Evolutionary conservation across 768 basidiomycete genomes (phyloP), one percentile per base, ranked within the genome.

Genomic region (Leucogyrophana mollusca): DNA sequence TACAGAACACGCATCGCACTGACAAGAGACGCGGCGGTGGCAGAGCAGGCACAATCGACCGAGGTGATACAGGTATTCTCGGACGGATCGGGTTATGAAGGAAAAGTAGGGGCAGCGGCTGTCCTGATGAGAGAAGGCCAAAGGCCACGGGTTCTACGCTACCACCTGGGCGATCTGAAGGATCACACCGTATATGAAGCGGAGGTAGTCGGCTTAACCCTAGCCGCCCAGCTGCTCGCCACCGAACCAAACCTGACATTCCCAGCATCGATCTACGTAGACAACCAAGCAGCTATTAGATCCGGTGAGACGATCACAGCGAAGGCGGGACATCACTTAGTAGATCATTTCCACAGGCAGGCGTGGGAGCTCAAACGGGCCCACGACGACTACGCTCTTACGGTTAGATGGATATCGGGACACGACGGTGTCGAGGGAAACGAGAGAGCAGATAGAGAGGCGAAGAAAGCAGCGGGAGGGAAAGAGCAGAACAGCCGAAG

Each of bases 21-120:
- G 3, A 6, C 23, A 4, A 20, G 30, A 9, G 18, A 47, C 9
- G 14, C 16, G 17, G 38, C 46, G 14, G 16, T 40, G 9, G 13
- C 21, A n/a, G 25, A 20, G 2, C 37, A 40, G 3, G 13, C 21
- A 8, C 13, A n/a, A 10, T 33, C 20, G 3, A 3, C 4, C 4
- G 11, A 36, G 43, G n/a, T n/a, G 1, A 21, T 34, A 0, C 10
- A 42, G 13, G 35, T 61, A 2, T 59, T 50, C 46, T 48, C 46
- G 21, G 54, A 62, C 40, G 55, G 63, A 13, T 65, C 54, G n/a
- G 53, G 53, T 4, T 34, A 46, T 2, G 30, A 58, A 16, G 50
- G 54, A 3, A 24, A 34, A 9, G 52, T 59, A 3, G 63, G 65
- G 11, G 66, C 59, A 34, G 55, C 58, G 38, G 57, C 53, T 23